A percentile compares a stretch with the other conserved stretches of the same genome.
Conservation (phyloP, 306 rosid species). For the Mucuna pruriens region DNA sequence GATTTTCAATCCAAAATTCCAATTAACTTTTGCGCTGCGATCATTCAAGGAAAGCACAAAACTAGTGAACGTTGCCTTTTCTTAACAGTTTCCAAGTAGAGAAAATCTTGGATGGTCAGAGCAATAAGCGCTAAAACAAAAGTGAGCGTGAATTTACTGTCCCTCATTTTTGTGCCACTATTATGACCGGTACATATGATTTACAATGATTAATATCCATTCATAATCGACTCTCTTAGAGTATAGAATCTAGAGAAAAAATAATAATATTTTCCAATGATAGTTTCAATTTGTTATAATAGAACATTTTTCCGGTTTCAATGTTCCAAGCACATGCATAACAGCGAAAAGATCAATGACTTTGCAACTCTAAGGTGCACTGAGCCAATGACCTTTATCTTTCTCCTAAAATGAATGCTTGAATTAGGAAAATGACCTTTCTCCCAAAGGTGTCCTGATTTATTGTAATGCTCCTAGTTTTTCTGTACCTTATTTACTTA, state of each 20-base stretch:
- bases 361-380: conserved; percentile 10
- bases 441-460: conserved; percentile 7
- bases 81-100: background rate
- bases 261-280: conserved; percentile 3
- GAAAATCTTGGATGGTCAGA: conserved; percentile 35
- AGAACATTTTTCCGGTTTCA: background rate
- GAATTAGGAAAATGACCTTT: conserved; percentile 22
- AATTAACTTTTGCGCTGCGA: background rate
- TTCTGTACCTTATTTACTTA: background rate
- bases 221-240: conserved; percentile 46
- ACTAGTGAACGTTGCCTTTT: background rate
- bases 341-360: conserved; percentile 5
- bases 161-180: conserved; percentile 57
- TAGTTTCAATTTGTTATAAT: conserved; percentile 3
- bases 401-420: conserved; percentile 17
- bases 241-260: conserved; percentile 43
- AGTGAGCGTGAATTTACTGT: conserved; percentile 61
- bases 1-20: background rate
- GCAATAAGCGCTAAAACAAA: conserved; percentile 46
- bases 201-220: conserved; percentile 51
- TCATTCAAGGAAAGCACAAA: conserved; percentile 17
- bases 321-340: conserved; percentile 25
- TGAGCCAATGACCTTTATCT: background rate
- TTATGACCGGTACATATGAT: conserved; percentile 48
- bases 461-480: conserved; percentile 9